Base-by-base conservation (phyloP, 2,329 filamentous ascomycete genomes). In the Monilinia vaccinii-corymbosi region DNA sequence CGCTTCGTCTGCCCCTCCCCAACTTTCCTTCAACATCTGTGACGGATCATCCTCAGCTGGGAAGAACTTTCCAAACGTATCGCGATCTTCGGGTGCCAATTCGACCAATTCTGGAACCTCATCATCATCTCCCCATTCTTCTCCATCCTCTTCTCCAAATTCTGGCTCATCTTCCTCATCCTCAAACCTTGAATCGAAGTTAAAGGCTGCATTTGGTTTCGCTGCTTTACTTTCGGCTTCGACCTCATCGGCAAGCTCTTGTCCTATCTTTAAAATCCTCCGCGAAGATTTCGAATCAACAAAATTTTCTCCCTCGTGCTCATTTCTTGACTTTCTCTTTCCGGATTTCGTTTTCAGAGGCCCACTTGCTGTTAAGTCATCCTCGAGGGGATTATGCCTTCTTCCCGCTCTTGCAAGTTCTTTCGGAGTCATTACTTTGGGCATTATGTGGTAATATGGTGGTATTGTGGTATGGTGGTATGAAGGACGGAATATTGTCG, bases 31-130 rank as follows among this genome's bases (percentile, higher is more conserved):
- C 45, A 72, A 23, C 8, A 53, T 42, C 25, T 59, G 45, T 28
- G 71, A 65, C 18, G 66, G 62, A 65, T 71, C 71, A 63, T 91
- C 86, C 67, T 88, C 80, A 32, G 79, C 81, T 9, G 86, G 89
- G 68, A 97, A 82, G 72, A 97, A 97, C 69, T 88, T 91, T 74
- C 93, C 89, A 78, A 96, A 99, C 59, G 87, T 88, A 55, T 92
- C 91, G 63, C 96, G 79, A 66, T 99, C 94, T 62, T 88, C 85
- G 2, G 93, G 91, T 65, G 96, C 91, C 46, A 97, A 81, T 72
- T 97, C 93, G 66, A 89, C 77, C 64, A 88, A 83, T 66, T 89
- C 83, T 4, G 83, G 82, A 16, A 81, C 81, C 51, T 88, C 87
- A 40, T 91, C 89, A 38, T 93, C 89, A 50, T 91, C 88, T 31